Percentiles rank a stretch among this genome's conserved stretches.
phyloP scores from a whole-genome alignment of 1,139 yeast genomes.

The Debaryomycetaceae sp. region DNA sequence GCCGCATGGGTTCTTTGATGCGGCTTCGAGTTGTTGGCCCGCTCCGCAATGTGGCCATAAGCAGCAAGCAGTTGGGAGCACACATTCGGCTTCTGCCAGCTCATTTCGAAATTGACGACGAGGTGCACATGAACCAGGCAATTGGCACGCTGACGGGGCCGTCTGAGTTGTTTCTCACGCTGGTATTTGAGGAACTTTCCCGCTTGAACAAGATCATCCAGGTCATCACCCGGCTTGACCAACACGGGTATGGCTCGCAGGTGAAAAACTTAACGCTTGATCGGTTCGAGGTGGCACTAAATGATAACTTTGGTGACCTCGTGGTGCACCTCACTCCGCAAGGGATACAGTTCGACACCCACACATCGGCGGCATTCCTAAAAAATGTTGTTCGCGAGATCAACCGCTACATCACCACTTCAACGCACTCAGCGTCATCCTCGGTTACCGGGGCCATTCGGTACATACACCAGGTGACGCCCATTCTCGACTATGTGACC shows the following conservation, averaged over 20 bases:
- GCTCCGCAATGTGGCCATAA: conserved; percentile 21
- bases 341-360: no score
- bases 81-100: conserved; percentile 11
- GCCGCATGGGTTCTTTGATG: conserved; percentile 21
- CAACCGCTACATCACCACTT: no score
- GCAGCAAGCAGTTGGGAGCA: no score
- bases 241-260: conserved; percentile 22
- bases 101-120: conserved; percentile 27
- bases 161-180: conserved; percentile 16
- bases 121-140: conserved; percentile 21
- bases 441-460: conserved; percentile 6
- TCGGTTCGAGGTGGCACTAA: conserved; percentile 26
- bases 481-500: conserved; percentile 2
- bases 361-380: no score
- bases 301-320: conserved; percentile 22
- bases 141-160: conserved; percentile 13
- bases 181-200: conserved; percentile 26
- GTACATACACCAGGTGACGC: conserved; percentile 6
- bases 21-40: conserved; percentile 28
- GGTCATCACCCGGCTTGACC: conserved; percentile 30
- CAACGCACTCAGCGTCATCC: no score
- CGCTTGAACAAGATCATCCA: conserved; percentile 30
- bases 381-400: no score
- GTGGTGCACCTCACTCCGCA: conserved; percentile 9
- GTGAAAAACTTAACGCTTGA: conserved; percentile 23